These are phyloP conservation scores for Mycena olivaceomarginata DNA, from an alignment of 768 basidiomycete genomes.

Conservation along the genomic window DNA sequence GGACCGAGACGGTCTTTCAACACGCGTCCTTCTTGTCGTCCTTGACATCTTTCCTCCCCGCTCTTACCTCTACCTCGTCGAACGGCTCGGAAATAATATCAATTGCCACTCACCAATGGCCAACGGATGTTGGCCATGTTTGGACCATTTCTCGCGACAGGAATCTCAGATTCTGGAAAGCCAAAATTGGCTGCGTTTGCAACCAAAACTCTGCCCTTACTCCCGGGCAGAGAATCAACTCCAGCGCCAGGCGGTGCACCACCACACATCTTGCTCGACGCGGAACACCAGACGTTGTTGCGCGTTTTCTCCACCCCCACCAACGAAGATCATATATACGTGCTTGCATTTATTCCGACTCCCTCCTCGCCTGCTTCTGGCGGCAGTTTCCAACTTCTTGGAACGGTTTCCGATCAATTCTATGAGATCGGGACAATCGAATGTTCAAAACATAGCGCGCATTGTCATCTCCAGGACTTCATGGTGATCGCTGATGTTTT, in stretches of 20 bases:
- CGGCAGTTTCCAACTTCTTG: conserved; percentile 86
- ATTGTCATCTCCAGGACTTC: conserved; percentile 89
- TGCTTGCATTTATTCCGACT: conserved; percentile 85
- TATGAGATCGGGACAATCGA: conserved; percentile 75
- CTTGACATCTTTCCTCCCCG: conserved; percentile 79
- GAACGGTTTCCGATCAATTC: conserved; percentile 74
- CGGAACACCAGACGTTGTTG: conserved; percentile 78
- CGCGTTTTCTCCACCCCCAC: conserved; percentile 72
- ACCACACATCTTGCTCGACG: conserved; percentile 71
- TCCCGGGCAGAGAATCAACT: conserved; percentile 56
- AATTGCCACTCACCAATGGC: conserved; percentile 83
- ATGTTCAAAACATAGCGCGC: conserved; percentile 75
- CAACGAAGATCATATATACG: conserved; percentile 73
- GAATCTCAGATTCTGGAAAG: conserved; percentile 90
- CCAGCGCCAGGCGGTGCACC: conserved; percentile 54
- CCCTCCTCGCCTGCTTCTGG: conserved; percentile 78
- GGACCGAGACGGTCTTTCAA: conserved; percentile 80
- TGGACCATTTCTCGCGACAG: conserved; percentile 94
- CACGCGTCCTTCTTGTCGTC: conserved; percentile 81
- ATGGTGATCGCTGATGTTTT: conserved; percentile 72
- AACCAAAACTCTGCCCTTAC: conserved; percentile 69
- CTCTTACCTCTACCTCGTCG: conserved; percentile 65
- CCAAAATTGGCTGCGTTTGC: conserved; percentile 85
- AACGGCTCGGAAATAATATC: conserved; percentile 80
- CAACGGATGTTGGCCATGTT: conserved; percentile 82